phyloP scores from a whole-genome alignment of 371 early-diverging fungal species.

The Catenaria anguillulae region DNA sequence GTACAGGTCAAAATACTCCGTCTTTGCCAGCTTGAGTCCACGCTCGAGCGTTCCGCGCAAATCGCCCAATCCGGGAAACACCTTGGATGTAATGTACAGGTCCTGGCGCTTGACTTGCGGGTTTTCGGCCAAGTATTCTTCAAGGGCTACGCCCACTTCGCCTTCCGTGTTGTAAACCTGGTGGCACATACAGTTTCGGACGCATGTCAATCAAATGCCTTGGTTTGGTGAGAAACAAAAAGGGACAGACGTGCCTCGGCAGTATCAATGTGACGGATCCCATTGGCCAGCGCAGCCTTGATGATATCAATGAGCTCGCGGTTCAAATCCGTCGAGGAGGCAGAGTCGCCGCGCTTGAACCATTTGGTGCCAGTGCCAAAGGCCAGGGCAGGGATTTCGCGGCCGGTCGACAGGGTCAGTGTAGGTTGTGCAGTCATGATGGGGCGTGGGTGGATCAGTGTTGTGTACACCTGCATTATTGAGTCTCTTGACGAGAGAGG shows the following conservation, averaged over 20 bases:
- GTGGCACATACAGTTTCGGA: no score
- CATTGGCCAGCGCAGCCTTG: slow-evolving; percentile 10
- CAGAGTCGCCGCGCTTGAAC: slow-evolving; percentile 6
- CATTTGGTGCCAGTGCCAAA: slow-evolving; percentile 18
- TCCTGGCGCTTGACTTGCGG: neutral
- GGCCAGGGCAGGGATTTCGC: slow-evolving; percentile 12
- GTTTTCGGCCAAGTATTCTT: neutral
- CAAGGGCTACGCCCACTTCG: neutral
- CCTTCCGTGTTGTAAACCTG: neutral
- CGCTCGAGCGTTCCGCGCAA: neutral
- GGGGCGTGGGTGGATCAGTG: no score
- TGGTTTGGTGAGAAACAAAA: no score
- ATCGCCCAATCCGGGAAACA: neutral
- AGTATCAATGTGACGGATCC: slow-evolving; percentile 17
- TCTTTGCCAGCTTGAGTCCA: neutral
- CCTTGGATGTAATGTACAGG: slow-evolving; percentile 1
- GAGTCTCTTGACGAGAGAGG: no score
- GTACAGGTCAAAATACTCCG: slow-evolving; percentile 57
- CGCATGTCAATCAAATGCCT: no score
- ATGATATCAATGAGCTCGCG: slow-evolving; percentile 11
- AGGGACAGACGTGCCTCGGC: no score
- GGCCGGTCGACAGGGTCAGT: slow-evolving; percentile 10
- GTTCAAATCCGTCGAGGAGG: slow-evolving; percentile 6
- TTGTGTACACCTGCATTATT: no score
- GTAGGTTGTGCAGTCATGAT: neutral